Evolutionary conservation across 169 alveolate species (phyloP).

Genomic region (Neospora caninum): DNA sequence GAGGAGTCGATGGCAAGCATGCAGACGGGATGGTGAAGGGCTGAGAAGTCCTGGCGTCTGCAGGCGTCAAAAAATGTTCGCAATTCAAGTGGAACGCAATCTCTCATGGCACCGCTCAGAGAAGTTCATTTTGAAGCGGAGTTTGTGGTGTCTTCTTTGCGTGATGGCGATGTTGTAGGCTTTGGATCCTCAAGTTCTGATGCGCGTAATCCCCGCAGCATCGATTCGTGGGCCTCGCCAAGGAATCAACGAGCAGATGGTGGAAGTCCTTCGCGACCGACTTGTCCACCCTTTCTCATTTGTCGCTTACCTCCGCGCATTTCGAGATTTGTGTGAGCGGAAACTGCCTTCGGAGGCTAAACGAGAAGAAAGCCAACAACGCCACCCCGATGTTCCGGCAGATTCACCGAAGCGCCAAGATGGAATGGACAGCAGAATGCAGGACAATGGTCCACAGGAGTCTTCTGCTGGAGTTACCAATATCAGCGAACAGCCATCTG

Average conservation of each 20-base stretch:
- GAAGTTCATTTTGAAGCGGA: no score
- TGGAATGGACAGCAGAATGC: not conserved
- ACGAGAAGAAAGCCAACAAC: not conserved
- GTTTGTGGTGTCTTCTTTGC: no score
- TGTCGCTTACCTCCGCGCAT: constrained; percentile 29
- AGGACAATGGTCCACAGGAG: no score
- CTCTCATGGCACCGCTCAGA: no score
- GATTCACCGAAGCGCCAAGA: not conserved
- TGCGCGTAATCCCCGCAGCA: constrained; percentile 64
- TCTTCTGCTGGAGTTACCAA: no score
- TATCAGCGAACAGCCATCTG: no score
- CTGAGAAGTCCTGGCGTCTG: no score
- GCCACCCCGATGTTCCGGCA: not conserved
- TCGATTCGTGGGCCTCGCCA: constrained; percentile 33
- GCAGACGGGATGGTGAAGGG: no score
- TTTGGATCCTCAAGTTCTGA: constrained; percentile 63
- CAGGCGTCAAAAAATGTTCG: no score
- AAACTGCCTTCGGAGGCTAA: no score
- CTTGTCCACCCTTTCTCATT: constrained; percentile 55
- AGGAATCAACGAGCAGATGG: constrained; percentile 59
- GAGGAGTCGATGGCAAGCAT: no score
- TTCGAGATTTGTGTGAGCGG: constrained; percentile 58
- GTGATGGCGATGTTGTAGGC: not conserved
- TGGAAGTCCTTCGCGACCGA: constrained; percentile 49
- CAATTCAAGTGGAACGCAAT: no score